phyloP scores from a whole-genome alignment of 2,329 filamentous ascomycete species.

The Diplodia scrobiculata region DNA sequence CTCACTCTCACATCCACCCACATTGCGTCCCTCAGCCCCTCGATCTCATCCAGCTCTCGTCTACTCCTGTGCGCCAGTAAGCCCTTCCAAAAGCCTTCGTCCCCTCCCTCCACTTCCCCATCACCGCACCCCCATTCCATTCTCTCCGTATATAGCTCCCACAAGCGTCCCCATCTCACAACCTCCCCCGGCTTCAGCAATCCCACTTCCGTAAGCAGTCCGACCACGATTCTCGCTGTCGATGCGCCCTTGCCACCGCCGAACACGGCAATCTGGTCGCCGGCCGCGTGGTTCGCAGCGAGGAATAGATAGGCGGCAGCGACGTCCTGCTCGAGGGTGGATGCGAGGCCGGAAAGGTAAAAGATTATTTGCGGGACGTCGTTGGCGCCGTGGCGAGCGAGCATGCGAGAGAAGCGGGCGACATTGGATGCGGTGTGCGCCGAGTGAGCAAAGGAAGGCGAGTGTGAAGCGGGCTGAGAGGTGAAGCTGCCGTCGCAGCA shows the following conservation, averaged over 20 bases:
- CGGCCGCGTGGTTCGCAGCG: conserved; percentile 55
- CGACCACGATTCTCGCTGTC: conserved; percentile 45
- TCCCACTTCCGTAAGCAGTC: conserved; percentile 52
- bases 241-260: conserved; percentile 52
- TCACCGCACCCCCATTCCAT: neutral
- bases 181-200: conserved; percentile 52
- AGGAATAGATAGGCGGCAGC: conserved; percentile 56
- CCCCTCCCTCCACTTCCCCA: neutral
- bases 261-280: conserved; percentile 52
- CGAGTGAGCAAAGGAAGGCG: neutral
- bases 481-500: conserved; percentile 44
- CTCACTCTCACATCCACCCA: conserved; percentile 39
- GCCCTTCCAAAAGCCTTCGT: neutral
- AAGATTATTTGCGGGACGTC: conserved; percentile 52
- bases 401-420: conserved; percentile 53
- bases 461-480: conserved; percentile 8
- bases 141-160: neutral
- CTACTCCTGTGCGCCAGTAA: neutral
- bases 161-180: conserved; percentile 49
- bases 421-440: conserved; percentile 52
- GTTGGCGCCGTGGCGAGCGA: conserved; percentile 49
- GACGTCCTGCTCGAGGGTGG: conserved; percentile 52
- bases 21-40: conserved; percentile 7
- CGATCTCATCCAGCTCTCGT: conserved; percentile 16
- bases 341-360: conserved; percentile 54